A percentile compares a stretch with the other conserved stretches of the same genome.
These are phyloP conservation scores for Odontarrhena argentea DNA, from an alignment of 345 rosid genomes.

Conservation along the genomic window DNA sequence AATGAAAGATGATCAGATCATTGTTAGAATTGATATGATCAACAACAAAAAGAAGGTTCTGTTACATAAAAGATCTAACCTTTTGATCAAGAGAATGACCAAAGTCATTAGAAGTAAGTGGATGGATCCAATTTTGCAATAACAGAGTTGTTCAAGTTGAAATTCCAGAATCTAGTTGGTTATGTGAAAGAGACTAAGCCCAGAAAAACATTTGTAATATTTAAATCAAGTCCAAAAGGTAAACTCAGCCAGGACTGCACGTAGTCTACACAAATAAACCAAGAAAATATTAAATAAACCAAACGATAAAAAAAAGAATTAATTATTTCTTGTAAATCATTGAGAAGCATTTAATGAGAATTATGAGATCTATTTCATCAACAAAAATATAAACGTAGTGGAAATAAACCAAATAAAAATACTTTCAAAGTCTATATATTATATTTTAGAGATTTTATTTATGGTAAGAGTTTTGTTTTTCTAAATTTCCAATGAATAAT, in stretches of 20 bases:
- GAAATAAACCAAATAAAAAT: background rate
- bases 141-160: constrained; percentile 18
- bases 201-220: constrained; percentile 35
- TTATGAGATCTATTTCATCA: constrained; percentile 25
- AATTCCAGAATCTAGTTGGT: constrained; percentile 14
- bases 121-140: constrained; percentile 15
- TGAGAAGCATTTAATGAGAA: constrained; percentile 17
- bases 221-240: background rate
- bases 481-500: background rate
- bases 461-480: background rate
- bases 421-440: background rate
- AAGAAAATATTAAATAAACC: constrained; percentile 1
- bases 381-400: constrained; percentile 8
- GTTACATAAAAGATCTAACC: constrained; percentile 17
- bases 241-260: constrained; percentile 43
- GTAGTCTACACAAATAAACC: constrained; percentile 38
- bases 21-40: background rate
- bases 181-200: constrained; percentile 33
- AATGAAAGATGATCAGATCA: background rate
- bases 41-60: constrained; percentile 3
- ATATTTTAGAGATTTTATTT: background rate
- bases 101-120: constrained; percentile 24
- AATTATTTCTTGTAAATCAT: constrained; percentile 8
- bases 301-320: background rate
- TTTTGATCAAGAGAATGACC: constrained; percentile 18